A percentile compares a stretch with the other conserved stretches of the same genome.
Conservation (phyloP, 2,329 filamentous ascomycete genomes). For the Arthrobotrys sphaeroides region DNA sequence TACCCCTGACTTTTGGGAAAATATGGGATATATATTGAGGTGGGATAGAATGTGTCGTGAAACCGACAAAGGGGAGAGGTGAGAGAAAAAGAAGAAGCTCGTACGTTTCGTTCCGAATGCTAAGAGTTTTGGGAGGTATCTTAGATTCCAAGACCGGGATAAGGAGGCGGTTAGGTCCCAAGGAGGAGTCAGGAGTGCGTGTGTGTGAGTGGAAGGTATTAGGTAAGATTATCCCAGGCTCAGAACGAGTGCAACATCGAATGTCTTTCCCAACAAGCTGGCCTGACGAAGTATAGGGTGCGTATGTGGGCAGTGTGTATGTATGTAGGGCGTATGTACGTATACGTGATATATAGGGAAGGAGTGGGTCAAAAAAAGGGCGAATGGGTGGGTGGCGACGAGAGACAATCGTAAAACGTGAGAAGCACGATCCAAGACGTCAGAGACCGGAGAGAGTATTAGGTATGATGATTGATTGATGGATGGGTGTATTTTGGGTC, state of each 20-base stretch:
- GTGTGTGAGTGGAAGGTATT: constrained; percentile 30
- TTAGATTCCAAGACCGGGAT: constrained; percentile 32
- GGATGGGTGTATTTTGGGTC: background rate
- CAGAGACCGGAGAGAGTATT: constrained; percentile 7
- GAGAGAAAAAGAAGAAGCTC: constrained; percentile 17
- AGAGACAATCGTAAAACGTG: constrained; percentile 9
- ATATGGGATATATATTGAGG: constrained; percentile 33
- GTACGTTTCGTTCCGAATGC: constrained; percentile 45
- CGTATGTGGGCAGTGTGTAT: no score
- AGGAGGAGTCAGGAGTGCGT: constrained; percentile 12
- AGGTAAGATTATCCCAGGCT: constrained; percentile 34
- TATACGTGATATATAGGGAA: constrained; percentile 10
- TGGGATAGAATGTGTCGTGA: constrained; percentile 38
- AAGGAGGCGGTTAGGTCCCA: constrained; percentile 9
- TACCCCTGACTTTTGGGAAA: constrained; percentile 38
- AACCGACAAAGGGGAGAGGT: constrained; percentile 14
- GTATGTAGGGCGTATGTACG: no score
- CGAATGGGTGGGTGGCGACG: background rate
- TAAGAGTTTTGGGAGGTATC: constrained; percentile 18
- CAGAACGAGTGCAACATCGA: constrained; percentile 48
- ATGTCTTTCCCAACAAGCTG: constrained; percentile 13
- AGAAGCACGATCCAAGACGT: constrained; percentile 9
- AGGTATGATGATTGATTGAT: background rate
- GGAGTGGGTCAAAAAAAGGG: constrained; percentile 3
- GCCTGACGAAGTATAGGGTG: background rate